Evolutionary conservation across 306 rosid species (phyloP).

Genomic region (Vigna angularis): DNA sequence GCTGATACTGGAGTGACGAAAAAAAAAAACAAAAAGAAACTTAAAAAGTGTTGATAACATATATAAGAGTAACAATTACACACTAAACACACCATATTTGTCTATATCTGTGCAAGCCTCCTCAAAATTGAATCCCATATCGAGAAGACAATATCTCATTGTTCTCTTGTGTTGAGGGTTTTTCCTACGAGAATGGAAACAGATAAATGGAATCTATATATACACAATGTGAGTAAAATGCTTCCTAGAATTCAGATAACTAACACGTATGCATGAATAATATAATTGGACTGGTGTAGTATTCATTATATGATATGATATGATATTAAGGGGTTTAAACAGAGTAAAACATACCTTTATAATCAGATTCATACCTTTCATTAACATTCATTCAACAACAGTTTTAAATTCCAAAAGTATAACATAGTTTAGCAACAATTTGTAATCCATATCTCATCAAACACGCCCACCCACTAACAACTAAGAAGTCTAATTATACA

Average conservation of each 20-base stretch:
- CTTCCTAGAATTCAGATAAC: neutral
- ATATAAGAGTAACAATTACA: slow-evolving; percentile 10
- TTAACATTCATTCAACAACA: too few species aligned
- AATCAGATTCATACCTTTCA: too few species aligned
- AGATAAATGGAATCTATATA: neutral
- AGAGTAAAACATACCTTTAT: too few species aligned
- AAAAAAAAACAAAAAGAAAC: too few species aligned
- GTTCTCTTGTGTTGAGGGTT: slow-evolving; percentile 43
- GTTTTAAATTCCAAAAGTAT: too few species aligned
- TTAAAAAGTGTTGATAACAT: neutral
- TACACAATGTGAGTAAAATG: neutral
- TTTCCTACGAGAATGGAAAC: slow-evolving; percentile 52
- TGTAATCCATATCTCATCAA: too few species aligned
- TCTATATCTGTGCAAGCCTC: slow-evolving; percentile 70
- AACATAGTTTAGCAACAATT: too few species aligned
- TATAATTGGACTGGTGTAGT: too few species aligned
- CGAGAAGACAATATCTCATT: slow-evolving; percentile 54
- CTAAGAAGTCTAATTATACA: too few species aligned
- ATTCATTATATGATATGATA: too few species aligned
- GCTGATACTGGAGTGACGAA: neutral
- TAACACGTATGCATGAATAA: neutral
- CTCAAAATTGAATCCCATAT: slow-evolving; percentile 64
- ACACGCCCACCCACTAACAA: too few species aligned
- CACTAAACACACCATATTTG: slow-evolving; percentile 61
- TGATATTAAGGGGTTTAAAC: too few species aligned